Evolutionary conservation across 345 rosid genomes (phyloP).

Genomic region (Clarkia xantiana): DNA sequence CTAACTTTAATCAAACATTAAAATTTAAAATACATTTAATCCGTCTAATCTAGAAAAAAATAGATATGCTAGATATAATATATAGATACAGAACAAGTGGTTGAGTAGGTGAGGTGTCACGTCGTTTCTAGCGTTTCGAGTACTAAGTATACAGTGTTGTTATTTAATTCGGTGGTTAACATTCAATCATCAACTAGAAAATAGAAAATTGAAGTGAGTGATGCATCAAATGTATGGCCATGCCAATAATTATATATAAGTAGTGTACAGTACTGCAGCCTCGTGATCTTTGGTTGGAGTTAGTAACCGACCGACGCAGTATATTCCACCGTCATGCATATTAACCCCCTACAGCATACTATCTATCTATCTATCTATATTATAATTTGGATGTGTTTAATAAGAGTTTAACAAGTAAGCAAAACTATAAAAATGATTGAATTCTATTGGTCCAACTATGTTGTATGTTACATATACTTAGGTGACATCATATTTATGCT

Average conservation of each 20-base stretch:
- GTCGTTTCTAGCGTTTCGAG: background rate
- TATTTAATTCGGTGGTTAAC: background rate
- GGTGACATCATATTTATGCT: no score
- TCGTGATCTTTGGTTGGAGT: conserved; percentile 13
- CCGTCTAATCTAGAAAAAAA: no score
- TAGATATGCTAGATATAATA: background rate
- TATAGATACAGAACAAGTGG: background rate
- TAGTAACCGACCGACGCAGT: background rate
- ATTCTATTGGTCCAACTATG: no score
- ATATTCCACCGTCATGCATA: background rate
- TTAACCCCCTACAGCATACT: background rate
- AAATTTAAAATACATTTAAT: no score
- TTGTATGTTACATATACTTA: no score
- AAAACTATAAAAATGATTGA: no score
- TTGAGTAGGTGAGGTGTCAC: conserved; percentile 5
- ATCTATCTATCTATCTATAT: background rate
- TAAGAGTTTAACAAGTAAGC: no score
- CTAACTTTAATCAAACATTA: no score
- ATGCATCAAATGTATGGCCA: no score
- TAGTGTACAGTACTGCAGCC: background rate
- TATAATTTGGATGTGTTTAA: no score
- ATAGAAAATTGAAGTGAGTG: background rate
- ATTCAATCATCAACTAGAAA: background rate
- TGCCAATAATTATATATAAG: background rate
- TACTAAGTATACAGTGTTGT: background rate